Evolutionary conservation across 176 grass and related monocot species (phyloP).

Genomic region (Triticum dicoccoides): DNA sequence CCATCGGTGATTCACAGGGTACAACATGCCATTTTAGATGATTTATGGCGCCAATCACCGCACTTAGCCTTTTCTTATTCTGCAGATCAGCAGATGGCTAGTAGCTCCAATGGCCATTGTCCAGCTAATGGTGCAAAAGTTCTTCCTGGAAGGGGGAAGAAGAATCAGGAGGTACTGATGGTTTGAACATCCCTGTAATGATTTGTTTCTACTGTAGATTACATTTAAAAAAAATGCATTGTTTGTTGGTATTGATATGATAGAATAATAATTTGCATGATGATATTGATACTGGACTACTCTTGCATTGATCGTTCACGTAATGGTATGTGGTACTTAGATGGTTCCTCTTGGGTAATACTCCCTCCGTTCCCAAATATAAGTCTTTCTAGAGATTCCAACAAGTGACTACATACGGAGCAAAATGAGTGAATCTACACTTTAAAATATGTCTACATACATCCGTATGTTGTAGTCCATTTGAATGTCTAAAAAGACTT

Average conservation of each 20-base stretch:
- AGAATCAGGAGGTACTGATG: constrained; percentile 44
- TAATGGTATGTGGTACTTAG: neutral
- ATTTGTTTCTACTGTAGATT: neutral
- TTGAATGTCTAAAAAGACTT: too few species aligned
- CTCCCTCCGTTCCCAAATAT: too few species aligned
- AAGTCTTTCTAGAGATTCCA: too few species aligned
- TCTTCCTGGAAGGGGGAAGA: constrained; percentile 35
- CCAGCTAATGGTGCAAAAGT: constrained; percentile 33
- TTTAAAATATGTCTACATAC: too few species aligned
- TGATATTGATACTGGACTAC: neutral
- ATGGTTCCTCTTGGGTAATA: neutral
- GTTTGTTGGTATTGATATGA: neutral
- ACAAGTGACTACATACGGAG: too few species aligned
- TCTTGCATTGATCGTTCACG: neutral
- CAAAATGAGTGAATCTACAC: too few species aligned
- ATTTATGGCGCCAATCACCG: neutral
- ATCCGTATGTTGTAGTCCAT: too few species aligned
- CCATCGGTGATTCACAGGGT: neutral
- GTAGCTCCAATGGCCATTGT: constrained; percentile 41
- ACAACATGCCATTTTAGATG: constrained; percentile 9
- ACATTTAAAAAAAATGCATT: neutral
- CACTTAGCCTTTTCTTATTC: constrained; percentile 13
- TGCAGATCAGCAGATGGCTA: constrained; percentile 52
- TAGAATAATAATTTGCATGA: neutral
- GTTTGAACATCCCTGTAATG: neutral